Evolutionary conservation across 2,329 filamentous ascomycete species (phyloP), one percentile per base, ranked within the genome.

Genomic region (Drechslera avenae): DNA sequence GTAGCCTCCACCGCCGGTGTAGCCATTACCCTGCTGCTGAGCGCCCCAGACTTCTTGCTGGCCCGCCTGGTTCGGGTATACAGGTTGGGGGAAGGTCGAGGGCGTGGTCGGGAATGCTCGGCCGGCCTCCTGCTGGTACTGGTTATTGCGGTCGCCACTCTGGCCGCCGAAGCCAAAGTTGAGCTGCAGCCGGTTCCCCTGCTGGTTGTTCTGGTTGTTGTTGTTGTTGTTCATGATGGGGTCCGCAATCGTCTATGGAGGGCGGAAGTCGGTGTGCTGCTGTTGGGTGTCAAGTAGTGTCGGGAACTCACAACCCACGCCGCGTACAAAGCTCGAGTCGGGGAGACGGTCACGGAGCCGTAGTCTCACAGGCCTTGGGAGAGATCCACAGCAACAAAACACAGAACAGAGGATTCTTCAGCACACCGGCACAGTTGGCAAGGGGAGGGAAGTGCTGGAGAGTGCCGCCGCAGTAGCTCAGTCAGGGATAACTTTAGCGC

Each of bases 41-140:
- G 78, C 73, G 39, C 79, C 79, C 79, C 83, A 83, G 55, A 83
- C 79, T 65, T 87, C 84, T 61, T 86, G 83, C 72, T 85, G 82
- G 39, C 81, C 81, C 46, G 79, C 77, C 63, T 82, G 79, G 66
- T 81, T 81, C 42, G 82, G 81, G 67, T 85, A 86, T 72, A 96
- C 89, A 54, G 92, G 92, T 77, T 97, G 93, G 10, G 93, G 93
- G 71, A 97, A 97, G 52, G 92, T 96, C 60, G 93, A 97, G 44
- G 93, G 93, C 8, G 93, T 97, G 45, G 93, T 81, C 45, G 79
- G 79, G 67, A 78, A 81, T 50, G 76, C 75, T 56, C 78, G 76
- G 48, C 77, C 78, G 51, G 70, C 71, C 64, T 76, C 75, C 60
- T 77, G 76, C 53, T 67, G 66, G 57, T 69, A 66, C 54, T 76